Evolutionary conservation across 1,284 basidiomycete species (phyloP).

Genomic region (Stereum hirsutum): DNA sequence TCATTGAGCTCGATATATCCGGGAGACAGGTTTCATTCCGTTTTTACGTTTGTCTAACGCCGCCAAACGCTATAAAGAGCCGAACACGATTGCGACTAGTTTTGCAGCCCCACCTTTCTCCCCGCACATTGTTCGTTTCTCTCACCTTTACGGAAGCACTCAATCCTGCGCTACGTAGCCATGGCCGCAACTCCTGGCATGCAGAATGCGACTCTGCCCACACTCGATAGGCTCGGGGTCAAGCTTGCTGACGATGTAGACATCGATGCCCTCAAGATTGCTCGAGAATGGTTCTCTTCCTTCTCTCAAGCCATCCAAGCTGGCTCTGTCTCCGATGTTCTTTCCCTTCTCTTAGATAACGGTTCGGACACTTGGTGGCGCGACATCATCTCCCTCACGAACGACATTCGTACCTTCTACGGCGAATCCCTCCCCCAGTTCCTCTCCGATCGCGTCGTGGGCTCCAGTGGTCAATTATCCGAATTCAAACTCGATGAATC

Average conservation of each 20-base stretch:
- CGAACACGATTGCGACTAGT: no score
- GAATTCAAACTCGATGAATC: conserved; percentile 28
- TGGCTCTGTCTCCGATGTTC: conserved; percentile 26
- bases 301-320: conserved; percentile 28
- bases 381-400: conserved; percentile 54
- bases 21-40: no score
- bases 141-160: no score
- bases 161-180: no score
- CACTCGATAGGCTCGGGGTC: conserved; percentile 32
- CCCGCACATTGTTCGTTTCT: no score
- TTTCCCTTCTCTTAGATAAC: conserved; percentile 29
- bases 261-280: conserved; percentile 28
- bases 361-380: conserved; percentile 50
- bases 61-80: no score
- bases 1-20: no score
- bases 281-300: conserved; percentile 33
- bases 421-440: conserved; percentile 33
- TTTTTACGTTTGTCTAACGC: no score
- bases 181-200: no score
- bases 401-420: conserved; percentile 58
- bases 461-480: conserved; percentile 22
- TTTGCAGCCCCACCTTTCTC: no score
- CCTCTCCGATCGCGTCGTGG: conserved; percentile 38
- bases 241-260: conserved; percentile 20
- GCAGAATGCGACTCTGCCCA: conserved; percentile 25